A percentile compares a stretch with the other conserved stretches of the same genome.
Conservation (phyloP, 441 rosid genomes). For the Euphorbia corollata region DNA sequence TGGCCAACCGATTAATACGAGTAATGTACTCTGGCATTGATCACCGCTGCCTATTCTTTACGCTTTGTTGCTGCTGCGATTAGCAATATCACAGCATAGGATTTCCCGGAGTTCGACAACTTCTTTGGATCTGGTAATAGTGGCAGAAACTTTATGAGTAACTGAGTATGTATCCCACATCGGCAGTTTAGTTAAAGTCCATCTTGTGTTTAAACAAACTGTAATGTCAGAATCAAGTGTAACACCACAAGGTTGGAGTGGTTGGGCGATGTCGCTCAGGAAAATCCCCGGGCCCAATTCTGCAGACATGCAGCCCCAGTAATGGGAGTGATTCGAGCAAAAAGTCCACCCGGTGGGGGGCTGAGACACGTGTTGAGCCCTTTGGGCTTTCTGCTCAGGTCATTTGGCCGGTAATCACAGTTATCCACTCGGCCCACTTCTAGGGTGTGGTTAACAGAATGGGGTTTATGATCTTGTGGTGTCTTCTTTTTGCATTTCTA, state of each 20-base stretch:
- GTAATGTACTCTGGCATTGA: no score
- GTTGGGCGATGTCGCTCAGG: neutral
- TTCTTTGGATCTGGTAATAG: no score
- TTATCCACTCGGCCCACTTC: neutral
- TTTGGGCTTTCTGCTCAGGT: neutral
- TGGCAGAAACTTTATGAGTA: no score
- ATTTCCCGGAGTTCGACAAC: no score
- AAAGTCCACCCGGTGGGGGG: neutral
- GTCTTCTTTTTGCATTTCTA: neutral
- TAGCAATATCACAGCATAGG: no score
- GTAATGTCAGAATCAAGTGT: no score
- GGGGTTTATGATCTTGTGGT: neutral
- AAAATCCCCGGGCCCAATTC: neutral
- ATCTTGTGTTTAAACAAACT: no score
- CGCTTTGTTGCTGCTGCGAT: no score
- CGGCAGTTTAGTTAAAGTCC: no score
- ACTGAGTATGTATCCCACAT: no score
- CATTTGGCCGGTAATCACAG: neutral
- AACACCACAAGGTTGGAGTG: neutral
- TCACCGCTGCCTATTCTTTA: no score
- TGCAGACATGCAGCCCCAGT: neutral
- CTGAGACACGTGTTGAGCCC: conserved; percentile 4
- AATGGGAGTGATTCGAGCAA: neutral
- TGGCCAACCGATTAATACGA: no score
- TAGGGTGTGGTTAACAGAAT: neutral